Percentiles rank a stretch among this genome's conserved stretches.
Evolutionary conservation across 805 yeast genomes (phyloP).

Genomic region (Scheffersomyces lignosus): DNA sequence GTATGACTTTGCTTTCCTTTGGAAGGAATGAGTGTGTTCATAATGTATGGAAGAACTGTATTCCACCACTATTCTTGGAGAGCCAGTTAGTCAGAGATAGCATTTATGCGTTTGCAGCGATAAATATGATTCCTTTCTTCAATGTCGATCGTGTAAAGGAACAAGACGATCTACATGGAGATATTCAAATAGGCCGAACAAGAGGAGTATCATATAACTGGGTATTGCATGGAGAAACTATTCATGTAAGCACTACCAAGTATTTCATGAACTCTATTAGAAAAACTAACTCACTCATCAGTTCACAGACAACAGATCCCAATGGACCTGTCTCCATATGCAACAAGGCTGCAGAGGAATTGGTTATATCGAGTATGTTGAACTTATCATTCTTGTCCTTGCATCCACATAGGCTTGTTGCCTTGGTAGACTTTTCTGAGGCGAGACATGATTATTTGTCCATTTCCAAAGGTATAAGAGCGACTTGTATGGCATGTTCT

Average conservation of each 20-base stretch:
- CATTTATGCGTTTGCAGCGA: slow-evolving; percentile 23
- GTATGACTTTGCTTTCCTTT: slow-evolving; percentile 27
- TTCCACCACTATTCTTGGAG: slow-evolving; percentile 23
- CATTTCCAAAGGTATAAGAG: slow-evolving; percentile 16
- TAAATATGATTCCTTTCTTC: slow-evolving; percentile 24
- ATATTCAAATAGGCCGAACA: no score
- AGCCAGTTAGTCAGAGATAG: slow-evolving; percentile 26
- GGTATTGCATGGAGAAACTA: slow-evolving; percentile 5
- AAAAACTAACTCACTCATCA: slow-evolving; percentile 9
- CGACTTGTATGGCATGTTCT: slow-evolving; percentile 1
- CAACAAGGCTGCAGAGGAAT: slow-evolving; percentile 11
- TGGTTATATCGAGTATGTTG: slow-evolving; percentile 19
- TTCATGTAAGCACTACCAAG: slow-evolving; percentile 19
- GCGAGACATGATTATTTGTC: slow-evolving; percentile 24
- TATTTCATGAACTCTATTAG: slow-evolving; percentile 22
- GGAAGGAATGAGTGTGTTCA: slow-evolving; percentile 19
- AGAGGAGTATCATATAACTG: neutral
- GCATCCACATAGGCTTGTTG: slow-evolving; percentile 30
- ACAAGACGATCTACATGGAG: slow-evolving; percentile 4
- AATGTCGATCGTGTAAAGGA: slow-evolving; percentile 13
- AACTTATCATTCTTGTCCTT: slow-evolving; percentile 30
- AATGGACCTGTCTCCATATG: no score
- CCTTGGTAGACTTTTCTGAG: slow-evolving; percentile 22
- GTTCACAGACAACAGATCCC: no score
- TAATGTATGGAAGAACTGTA: slow-evolving; percentile 23